phyloP scores from a whole-genome alignment of 345 rosid genomes.

The Populus simonii region DNA sequence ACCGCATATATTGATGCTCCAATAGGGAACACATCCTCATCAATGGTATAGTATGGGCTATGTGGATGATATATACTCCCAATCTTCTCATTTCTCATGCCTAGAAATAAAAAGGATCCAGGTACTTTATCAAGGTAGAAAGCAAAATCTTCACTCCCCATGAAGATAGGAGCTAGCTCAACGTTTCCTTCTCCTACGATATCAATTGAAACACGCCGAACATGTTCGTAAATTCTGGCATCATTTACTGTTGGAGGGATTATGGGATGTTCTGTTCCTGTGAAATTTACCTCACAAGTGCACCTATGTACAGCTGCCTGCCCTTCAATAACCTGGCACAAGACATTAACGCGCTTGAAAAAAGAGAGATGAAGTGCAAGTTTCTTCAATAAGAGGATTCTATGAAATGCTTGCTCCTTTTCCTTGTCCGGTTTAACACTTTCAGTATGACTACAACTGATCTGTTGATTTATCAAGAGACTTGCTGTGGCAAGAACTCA shows the following conservation, averaged over 20 bases:
- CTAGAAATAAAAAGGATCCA: slow-evolving; percentile 43
- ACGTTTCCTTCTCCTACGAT: slow-evolving; percentile 48
- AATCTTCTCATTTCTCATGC: slow-evolving; percentile 36
- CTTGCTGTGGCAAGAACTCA: too few species aligned
- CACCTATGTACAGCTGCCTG: slow-evolving; percentile 59
- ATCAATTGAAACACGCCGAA: slow-evolving; percentile 21
- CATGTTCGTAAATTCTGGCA: slow-evolving; percentile 31
- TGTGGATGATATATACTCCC: slow-evolving; percentile 44
- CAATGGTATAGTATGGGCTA: slow-evolving; percentile 49
- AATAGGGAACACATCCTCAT: slow-evolving; percentile 50
- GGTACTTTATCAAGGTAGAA: slow-evolving; percentile 47
- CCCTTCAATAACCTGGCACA: slow-evolving; percentile 6
- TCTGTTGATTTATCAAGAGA: too few species aligned
- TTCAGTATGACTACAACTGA: background rate
- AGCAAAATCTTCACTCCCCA: slow-evolving; percentile 71
- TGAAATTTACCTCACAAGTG: slow-evolving; percentile 42
- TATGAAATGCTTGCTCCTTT: background rate
- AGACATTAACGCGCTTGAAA: too few species aligned
- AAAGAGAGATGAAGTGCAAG: background rate
- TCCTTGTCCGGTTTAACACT: background rate
- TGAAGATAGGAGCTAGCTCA: slow-evolving; percentile 32
- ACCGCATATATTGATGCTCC: slow-evolving; percentile 55
- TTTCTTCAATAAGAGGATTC: background rate
- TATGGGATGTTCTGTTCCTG: slow-evolving; percentile 38
- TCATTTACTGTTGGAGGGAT: slow-evolving; percentile 57